Evolutionary conservation across 805 yeast genomes (phyloP).

Genomic region (Pichia nanzhaoensis): DNA sequence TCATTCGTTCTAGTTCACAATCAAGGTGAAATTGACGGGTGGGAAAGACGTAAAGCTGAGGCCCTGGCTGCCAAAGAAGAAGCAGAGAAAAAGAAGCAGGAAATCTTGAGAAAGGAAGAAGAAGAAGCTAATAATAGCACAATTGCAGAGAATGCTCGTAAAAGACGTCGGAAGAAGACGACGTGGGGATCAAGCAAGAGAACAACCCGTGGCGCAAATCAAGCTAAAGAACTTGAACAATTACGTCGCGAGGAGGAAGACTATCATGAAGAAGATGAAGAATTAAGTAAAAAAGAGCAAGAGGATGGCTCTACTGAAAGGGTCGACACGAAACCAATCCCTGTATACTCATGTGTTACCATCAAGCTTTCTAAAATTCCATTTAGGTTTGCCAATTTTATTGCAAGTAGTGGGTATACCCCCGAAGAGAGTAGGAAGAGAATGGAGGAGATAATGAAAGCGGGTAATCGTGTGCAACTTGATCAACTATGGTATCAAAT

Average conservation of each 20-base stretch:
- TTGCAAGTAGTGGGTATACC: conserved; percentile 58
- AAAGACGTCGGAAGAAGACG: conserved; percentile 20
- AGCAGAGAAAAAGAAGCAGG: conserved; percentile 21
- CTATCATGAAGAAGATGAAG: conserved; percentile 17
- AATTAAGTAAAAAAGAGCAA: conserved; percentile 10
- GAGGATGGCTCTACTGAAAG: conserved; percentile 19
- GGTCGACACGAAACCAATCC: conserved; percentile 38
- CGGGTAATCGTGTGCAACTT: conserved; percentile 54
- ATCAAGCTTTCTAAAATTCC: conserved; percentile 63
- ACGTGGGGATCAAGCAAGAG: conserved; percentile 26
- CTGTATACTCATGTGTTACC: conserved; percentile 55
- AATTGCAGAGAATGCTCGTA: conserved; percentile 17
- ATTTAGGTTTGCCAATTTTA: conserved; percentile 52
- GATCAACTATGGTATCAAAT: conserved; percentile 79
- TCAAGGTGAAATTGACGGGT: conserved; percentile 40
- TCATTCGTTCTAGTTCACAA: conserved; percentile 49
- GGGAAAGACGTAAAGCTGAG: conserved; percentile 33
- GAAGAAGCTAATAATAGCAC: conserved; percentile 15
- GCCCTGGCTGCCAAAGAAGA: conserved; percentile 20
- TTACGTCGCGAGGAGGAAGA: conserved; percentile 16
- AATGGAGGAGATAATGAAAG: conserved; percentile 55
- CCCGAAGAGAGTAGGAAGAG: conserved; percentile 46
- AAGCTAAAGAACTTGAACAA: conserved; percentile 11
- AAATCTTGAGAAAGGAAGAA: conserved; percentile 16
- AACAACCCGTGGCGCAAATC: conserved; percentile 22